Percentiles rank a stretch among this genome's conserved stretches.
phyloP scores from a whole-genome alignment of 805 yeast species.

The Helenozyma rhizophorensis region DNA sequence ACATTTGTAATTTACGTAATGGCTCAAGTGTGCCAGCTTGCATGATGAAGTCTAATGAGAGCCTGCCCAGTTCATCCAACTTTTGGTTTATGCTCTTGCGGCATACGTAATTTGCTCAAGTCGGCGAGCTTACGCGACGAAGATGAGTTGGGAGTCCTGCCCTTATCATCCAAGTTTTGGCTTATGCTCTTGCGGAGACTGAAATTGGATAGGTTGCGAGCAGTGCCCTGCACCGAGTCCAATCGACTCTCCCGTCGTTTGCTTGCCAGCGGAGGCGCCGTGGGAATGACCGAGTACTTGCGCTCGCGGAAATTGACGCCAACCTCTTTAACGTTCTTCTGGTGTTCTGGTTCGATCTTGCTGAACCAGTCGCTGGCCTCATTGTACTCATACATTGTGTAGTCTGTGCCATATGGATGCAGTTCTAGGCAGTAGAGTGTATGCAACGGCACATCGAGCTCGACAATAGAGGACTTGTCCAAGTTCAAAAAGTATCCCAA shows the following conservation, averaged over 20 bases:
- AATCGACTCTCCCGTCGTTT: slow-evolving; percentile 5
- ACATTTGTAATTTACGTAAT: too few relatives aligned
- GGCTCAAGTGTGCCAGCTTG: too few relatives aligned
- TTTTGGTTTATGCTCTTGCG: slow-evolving; percentile 9
- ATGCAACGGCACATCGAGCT: slow-evolving; percentile 88
- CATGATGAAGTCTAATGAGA: too few relatives aligned
- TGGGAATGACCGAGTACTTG: slow-evolving; percentile 70
- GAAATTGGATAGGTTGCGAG: slow-evolving; percentile 12
- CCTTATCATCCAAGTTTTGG: slow-evolving; percentile 9
- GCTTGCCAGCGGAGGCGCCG: slow-evolving; percentile 52
- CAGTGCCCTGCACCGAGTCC: slow-evolving; percentile 2
- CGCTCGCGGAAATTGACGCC: slow-evolving; percentile 68
- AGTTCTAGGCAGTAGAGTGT: slow-evolving; percentile 87
- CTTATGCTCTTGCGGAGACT: slow-evolving; percentile 25
- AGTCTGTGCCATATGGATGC: slow-evolving; percentile 93
- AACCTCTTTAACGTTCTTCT: slow-evolving; percentile 61
- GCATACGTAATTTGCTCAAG: slow-evolving; percentile 26
- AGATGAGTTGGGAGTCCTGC: slow-evolving; percentile 9
- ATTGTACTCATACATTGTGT: slow-evolving; percentile 84
- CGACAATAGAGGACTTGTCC: slow-evolving; percentile 75
- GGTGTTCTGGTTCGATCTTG: slow-evolving; percentile 54
- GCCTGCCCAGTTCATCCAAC: too few relatives aligned
- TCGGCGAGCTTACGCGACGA: slow-evolving; percentile 25
- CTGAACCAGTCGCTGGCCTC: slow-evolving; percentile 74
- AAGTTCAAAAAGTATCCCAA: slow-evolving; percentile 87